Conservation (phyloP, 1,139 yeast genomes). For the Yamadazyma atlantica region DNA sequence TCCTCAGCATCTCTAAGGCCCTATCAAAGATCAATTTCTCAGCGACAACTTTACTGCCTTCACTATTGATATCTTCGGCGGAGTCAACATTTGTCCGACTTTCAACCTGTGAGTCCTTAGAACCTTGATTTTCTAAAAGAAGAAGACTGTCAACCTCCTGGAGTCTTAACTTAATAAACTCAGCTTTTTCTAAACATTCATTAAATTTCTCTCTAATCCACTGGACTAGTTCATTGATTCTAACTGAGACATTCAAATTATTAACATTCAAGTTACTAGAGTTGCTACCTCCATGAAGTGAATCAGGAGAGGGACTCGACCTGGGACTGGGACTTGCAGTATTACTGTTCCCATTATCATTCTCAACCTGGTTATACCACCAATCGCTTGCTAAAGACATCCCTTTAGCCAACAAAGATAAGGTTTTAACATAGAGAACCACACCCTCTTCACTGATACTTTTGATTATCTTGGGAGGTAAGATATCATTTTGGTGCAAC, state of each 20-base stretch:
- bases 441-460: conserved; percentile 84
- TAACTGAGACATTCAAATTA: conserved; percentile 23
- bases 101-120: background rate
- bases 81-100: background rate
- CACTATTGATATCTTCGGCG: conserved; percentile 3
- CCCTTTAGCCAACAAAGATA: conserved; percentile 78
- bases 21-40: conserved; percentile 88
- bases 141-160: conserved; percentile 46
- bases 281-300: conserved; percentile 3
- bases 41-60: conserved; percentile 47
- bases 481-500: conserved; percentile 38
- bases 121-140: background rate
- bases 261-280: conserved; percentile 6
- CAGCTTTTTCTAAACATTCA: conserved; percentile 87
- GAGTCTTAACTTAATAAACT: conserved; percentile 58
- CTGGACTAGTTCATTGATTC: conserved; percentile 80
- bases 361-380: conserved; percentile 64
- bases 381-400: conserved; percentile 83
- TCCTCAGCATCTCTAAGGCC: conserved; percentile 87
- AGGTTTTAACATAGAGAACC: conserved; percentile 76
- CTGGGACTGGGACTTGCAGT: background rate
- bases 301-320: conserved; percentile 10
- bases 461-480: conserved; percentile 61
- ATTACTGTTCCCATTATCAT: background rate
- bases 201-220: conserved; percentile 91